A percentile compares a stretch with the other conserved stretches of the same genome.
These are phyloP conservation scores for Nicotiana attenuata DNA, from an alignment of 257 asterid species.

Conservation along the genomic window DNA sequence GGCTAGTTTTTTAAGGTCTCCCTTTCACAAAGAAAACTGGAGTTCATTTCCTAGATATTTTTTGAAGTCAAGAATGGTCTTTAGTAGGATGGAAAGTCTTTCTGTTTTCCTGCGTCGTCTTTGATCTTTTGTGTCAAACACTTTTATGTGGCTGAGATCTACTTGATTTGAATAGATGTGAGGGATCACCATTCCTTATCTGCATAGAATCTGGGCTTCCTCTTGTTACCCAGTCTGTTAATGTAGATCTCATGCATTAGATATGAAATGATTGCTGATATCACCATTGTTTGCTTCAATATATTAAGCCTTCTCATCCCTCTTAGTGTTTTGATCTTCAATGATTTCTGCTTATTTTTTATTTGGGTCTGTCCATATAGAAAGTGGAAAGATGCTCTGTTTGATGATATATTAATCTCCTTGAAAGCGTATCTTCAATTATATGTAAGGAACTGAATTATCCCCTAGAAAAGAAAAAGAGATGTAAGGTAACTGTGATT, in stretches of 20 bases:
- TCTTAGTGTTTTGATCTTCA: background rate
- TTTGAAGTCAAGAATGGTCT: conserved; percentile 1
- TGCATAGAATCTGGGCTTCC: background rate
- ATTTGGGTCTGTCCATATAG: background rate
- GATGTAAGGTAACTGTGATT: background rate
- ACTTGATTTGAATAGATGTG: background rate
- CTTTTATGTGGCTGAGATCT: conserved; percentile 2
- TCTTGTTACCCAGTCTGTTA: background rate
- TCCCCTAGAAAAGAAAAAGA: background rate
- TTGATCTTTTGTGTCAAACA: background rate
- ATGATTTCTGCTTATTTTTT: background rate
- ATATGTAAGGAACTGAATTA: background rate
- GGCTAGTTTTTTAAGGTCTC: background rate
- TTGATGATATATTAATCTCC: background rate
- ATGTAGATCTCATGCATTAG: background rate
- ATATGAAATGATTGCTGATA: background rate
- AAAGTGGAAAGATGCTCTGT: background rate
- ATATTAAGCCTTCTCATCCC: background rate
- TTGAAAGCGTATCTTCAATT: background rate
- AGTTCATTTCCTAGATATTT: background rate
- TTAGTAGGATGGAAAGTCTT: background rate
- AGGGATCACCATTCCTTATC: background rate
- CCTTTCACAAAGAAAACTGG: background rate
- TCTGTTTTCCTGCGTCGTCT: background rate
- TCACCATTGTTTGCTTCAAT: background rate